Evolutionary conservation across 345 rosid species (phyloP), one percentile per base, ranked within the genome.

Genomic region (Euphorbia peplus): DNA sequence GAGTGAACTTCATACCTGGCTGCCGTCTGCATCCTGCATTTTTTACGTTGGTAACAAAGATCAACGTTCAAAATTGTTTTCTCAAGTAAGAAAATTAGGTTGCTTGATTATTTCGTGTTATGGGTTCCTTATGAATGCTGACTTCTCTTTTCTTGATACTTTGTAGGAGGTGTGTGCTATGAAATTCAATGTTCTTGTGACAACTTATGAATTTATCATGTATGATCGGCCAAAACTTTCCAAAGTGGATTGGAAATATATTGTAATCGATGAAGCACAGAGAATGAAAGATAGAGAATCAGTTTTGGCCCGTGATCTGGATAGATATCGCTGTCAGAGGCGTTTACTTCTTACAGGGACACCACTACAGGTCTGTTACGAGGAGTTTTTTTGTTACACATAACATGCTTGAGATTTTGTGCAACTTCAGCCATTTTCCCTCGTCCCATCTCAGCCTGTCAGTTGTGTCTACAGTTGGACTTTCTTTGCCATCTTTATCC

Each of bases 271-370:
- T 74, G 99, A 95, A 82, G 99, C 99, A 71, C 99, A 95, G 68
- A 84, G 99, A 76, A 95, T 95, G 98, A 95, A 95, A 77, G 99
- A 95, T 80, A 85, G 99, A 68, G 98, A 95, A 77, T 95, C 99
- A 35, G 99, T 95, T 85, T 82, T 95, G 82, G 99, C 99, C 56
- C 96, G 99, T 66, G 99, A 95, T 88, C 99, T 95, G 83, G 99
- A 95, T 75, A 85, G 97, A 51, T 95, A 95, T 73, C 97, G 96
- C 57, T 95, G 99, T 74, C 98, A 92, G 79, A 86, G 99, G 85
- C 96, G 99, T 70, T 86, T 95, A 44, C 98, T 95, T 83, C 98
- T 95, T 66, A 95, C 99, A 11, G 99, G 99, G 82, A 95, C 99
- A 35, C 99, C 99, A 62, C 83, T 95, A 63, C 99, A 95, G 99